Conservation (phyloP, 768 basidiomycete genomes). For the Tephrocybe sp. region DNA sequence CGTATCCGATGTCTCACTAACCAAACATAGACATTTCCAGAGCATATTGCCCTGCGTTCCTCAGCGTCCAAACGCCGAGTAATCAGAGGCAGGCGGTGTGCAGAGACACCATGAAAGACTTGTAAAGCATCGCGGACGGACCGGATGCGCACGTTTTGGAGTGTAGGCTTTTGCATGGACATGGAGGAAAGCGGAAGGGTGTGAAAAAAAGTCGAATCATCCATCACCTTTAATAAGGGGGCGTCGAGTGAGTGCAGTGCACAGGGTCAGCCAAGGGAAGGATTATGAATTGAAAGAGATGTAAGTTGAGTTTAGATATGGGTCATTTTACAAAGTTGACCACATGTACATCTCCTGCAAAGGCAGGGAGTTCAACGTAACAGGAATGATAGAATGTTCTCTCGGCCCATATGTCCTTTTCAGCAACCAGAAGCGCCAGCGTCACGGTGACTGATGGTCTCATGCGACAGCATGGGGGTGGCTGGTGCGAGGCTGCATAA, state of each 20-base stretch:
- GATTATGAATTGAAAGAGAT: conserved; percentile 41
- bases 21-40: conserved; percentile 86
- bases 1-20: conserved; percentile 19
- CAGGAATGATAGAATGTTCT: conserved; percentile 29
- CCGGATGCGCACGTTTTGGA: conserved; percentile 74
- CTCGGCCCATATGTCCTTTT: conserved; percentile 34
- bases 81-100: conserved; percentile 68
- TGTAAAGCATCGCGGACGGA: conserved; percentile 80
- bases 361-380: conserved; percentile 44
- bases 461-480: conserved; percentile 31
- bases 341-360: conserved; percentile 40
- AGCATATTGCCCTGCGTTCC: conserved; percentile 69
- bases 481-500: conserved; percentile 38
- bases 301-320: conserved; percentile 51
- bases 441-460: conserved; percentile 23
- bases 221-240: conserved; percentile 26
- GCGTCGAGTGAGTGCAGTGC: conserved; percentile 10
- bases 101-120: conserved; percentile 78
- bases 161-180: conserved; percentile 74
- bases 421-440: conserved; percentile 27
- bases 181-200: conserved; percentile 21
- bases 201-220: conserved; percentile 19
- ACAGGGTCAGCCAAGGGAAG: conserved; percentile 36
- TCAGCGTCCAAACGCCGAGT: conserved; percentile 82
- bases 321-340: conserved; percentile 53